A percentile compares a stretch with the other conserved stretches of the same genome.
Conservation (phyloP, 23 red algal species). For the Gracilaria vermiculophylla region DNA sequence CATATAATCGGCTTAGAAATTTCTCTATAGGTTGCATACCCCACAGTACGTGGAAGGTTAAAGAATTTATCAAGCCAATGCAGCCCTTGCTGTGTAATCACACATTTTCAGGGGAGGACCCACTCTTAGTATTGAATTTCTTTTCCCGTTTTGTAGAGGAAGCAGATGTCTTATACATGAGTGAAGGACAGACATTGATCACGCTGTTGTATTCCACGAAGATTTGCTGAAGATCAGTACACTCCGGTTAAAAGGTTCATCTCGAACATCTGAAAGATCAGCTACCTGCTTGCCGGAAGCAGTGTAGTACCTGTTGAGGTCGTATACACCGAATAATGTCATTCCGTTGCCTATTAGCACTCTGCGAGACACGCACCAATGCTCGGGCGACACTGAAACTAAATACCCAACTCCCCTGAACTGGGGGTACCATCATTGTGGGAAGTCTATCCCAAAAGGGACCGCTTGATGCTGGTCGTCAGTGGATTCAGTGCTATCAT, state of each 20-base stretch:
- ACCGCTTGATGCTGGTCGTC: too few species aligned
- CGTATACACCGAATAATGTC: neutral
- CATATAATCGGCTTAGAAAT: neutral
- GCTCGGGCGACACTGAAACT: too few species aligned
- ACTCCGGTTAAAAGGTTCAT: neutral
- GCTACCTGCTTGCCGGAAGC: slow-evolving; percentile 29
- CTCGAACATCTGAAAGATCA: neutral
- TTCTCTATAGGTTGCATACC: neutral
- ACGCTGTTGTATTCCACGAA: neutral
- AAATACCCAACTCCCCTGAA: too few species aligned
- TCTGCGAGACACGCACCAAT: too few species aligned
- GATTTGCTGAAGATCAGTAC: slow-evolving; percentile 13
- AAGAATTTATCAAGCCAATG: neutral
- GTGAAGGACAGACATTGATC: neutral
- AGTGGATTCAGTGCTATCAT: too few species aligned
- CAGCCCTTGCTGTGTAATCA: neutral
- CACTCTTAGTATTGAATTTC: neutral
- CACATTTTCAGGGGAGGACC: slow-evolving; percentile 15
- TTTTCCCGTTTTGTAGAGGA: neutral
- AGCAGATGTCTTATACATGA: slow-evolving; percentile 1
- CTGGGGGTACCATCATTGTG: too few species aligned
- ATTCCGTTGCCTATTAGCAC: neutral
- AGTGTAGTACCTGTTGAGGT: slow-evolving; percentile 17
- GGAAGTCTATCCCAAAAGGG: too few species aligned
- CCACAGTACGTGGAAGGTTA: neutral